Conservation (phyloP, 345 rosid species). For the Pistacia integerrima region DNA sequence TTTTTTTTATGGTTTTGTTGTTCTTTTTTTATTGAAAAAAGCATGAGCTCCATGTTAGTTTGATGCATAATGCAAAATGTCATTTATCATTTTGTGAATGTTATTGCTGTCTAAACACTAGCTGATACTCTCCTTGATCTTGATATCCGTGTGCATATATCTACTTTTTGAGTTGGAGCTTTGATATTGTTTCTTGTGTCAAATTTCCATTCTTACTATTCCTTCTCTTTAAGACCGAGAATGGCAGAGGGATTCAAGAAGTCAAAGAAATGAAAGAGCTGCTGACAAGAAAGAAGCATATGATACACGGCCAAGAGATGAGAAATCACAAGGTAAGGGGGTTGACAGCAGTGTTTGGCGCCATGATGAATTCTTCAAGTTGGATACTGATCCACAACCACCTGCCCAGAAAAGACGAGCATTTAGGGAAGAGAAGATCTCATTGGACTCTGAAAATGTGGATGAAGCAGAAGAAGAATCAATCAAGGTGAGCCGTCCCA, state of each 20-base stretch:
- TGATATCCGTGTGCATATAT: neutral
- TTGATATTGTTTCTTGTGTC: neutral
- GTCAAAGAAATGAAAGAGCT: slow-evolving; percentile 42
- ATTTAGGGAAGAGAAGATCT: slow-evolving; percentile 73
- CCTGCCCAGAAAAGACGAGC: slow-evolving; percentile 77
- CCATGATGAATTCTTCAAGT: slow-evolving; percentile 67
- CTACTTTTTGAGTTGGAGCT: neutral
- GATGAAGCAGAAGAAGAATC: slow-evolving; percentile 40
- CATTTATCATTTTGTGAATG: neutral
- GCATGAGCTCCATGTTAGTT: too few relatives aligned
- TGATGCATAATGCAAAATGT: too few relatives aligned
- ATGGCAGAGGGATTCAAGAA: slow-evolving; percentile 62
- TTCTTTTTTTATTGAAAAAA: too few relatives aligned
- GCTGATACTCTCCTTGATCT: neutral
- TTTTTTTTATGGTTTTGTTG: too few relatives aligned
- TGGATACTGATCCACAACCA: slow-evolving; percentile 49
- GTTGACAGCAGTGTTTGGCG: slow-evolving; percentile 48
- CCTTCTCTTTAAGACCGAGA: slow-evolving; percentile 52
- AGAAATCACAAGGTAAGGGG: slow-evolving; percentile 43
- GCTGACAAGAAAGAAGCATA: slow-evolving; percentile 35
- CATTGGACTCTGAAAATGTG: slow-evolving; percentile 40
- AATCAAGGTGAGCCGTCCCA: slow-evolving; percentile 30
- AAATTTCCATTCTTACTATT: slow-evolving; percentile 2
- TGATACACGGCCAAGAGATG: slow-evolving; percentile 42
- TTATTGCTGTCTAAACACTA: neutral